Conservation (phyloP, 306 rosid genomes). For the Cucumis cinereus region DNA sequence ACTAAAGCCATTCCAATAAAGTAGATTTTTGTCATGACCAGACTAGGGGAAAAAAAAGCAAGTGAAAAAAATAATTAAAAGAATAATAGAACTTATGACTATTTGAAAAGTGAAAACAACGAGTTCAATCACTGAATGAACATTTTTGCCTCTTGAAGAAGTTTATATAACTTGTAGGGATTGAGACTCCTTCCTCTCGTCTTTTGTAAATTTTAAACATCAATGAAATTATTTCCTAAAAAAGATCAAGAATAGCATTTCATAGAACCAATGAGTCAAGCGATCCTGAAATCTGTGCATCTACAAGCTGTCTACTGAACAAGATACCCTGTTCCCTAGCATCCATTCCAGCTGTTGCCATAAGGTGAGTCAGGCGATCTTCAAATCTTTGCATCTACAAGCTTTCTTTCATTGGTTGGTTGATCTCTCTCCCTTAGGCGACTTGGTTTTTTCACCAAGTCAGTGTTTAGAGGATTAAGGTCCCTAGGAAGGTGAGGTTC, state of each 20-base stretch:
- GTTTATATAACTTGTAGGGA: neutral
- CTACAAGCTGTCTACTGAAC: neutral
- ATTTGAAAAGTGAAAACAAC: neutral
- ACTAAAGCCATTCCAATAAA: neutral
- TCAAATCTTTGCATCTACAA: too few relatives aligned
- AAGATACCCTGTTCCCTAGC: neutral
- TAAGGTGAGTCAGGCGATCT: neutral
- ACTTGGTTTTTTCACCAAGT: too few relatives aligned
- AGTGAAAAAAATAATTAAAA: neutral
- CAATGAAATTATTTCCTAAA: neutral
- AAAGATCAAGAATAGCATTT: neutral
- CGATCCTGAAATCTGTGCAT: neutral
- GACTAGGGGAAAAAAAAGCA: neutral
- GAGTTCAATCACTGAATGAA: neutral
- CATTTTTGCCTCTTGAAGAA: neutral
- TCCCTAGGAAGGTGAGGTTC: too few relatives aligned
- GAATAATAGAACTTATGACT: neutral
- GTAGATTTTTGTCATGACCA: neutral
- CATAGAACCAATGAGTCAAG: neutral
- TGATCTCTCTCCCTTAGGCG: too few relatives aligned
- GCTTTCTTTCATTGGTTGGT: too few relatives aligned
- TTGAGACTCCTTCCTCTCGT: neutral
- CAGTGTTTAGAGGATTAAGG: too few relatives aligned
- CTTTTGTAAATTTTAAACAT: neutral
- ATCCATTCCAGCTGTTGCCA: neutral